Conservation (phyloP, 2,329 filamentous ascomycete genomes). For the Botrytis porri region DNA sequence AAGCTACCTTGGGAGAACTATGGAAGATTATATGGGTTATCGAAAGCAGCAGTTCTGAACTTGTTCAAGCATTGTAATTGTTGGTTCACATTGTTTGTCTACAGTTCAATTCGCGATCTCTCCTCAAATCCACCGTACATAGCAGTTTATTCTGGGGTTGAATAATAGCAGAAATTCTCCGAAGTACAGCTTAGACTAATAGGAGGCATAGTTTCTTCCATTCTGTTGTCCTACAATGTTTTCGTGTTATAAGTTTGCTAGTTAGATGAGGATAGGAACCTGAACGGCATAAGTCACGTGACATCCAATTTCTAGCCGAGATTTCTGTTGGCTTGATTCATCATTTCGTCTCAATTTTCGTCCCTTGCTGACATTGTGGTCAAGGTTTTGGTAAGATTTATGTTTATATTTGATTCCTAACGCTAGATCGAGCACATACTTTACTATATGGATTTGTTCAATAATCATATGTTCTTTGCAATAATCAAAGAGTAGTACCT, state of each 20-base stretch:
- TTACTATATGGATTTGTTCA: fast-evolving
- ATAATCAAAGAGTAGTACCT: neutral
- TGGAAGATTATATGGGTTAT: neutral
- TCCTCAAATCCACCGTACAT: neutral
- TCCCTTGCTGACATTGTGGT: neutral
- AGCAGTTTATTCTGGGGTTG: neutral
- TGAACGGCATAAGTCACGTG: neutral
- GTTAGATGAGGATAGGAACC: neutral
- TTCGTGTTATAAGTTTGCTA: neutral
- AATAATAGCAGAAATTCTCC: neutral
- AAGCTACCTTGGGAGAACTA: neutral
- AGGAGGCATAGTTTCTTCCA: fast-evolving
- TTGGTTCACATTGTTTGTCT: neutral
- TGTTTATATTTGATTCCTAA: neutral
- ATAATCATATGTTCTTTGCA: neutral
- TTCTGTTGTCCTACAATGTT: neutral
- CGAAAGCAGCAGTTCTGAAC: neutral
- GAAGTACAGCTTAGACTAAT: fast-evolving
- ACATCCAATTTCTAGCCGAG: too few species aligned
- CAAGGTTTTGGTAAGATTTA: too few species aligned
- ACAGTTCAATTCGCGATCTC: neutral
- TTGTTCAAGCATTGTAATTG: neutral
- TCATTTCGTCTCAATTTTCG: neutral
- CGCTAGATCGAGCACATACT: neutral
- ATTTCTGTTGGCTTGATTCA: neutral